Conservation (phyloP, 805 yeast species). For the Priceomyces castillae region DNA sequence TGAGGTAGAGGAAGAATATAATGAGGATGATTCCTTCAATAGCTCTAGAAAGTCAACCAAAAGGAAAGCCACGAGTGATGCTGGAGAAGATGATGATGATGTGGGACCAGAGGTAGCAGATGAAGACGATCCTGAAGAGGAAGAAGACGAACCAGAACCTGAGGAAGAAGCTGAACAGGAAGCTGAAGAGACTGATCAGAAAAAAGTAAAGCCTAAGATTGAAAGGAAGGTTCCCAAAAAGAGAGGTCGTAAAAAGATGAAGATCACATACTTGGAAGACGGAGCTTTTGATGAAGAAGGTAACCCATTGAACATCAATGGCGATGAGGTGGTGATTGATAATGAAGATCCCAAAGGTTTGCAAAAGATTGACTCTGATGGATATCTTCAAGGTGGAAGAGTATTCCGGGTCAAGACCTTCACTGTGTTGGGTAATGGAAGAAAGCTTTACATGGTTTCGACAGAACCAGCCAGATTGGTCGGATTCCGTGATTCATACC, state of each 20-base stretch:
- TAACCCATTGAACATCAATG: slow-evolving; percentile 55
- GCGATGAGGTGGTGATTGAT: slow-evolving; percentile 77
- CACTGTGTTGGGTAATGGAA: slow-evolving; percentile 63
- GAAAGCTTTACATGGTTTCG: slow-evolving; percentile 78
- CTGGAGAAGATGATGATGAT: slow-evolving; percentile 20
- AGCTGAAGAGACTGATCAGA: slow-evolving; percentile 22
- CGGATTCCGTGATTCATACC: slow-evolving; percentile 89
- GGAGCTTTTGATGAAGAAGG: slow-evolving; percentile 64
- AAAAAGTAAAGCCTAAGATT: slow-evolving; percentile 12
- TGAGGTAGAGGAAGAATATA: slow-evolving; percentile 28
- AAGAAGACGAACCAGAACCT: slow-evolving; percentile 14
- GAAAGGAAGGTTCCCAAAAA: slow-evolving; percentile 32
- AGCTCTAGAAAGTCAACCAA: slow-evolving; percentile 14
- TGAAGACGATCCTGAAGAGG: slow-evolving; percentile 14
- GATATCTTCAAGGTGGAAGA: slow-evolving; percentile 69
- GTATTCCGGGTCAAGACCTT: slow-evolving; percentile 70
- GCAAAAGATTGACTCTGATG: slow-evolving; percentile 63
- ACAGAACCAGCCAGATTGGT: slow-evolving; percentile 96
- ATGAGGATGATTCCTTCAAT: slow-evolving; percentile 11
- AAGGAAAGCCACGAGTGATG: slow-evolving; percentile 23
- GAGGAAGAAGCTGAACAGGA: slow-evolving; percentile 20
- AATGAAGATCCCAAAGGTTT: slow-evolving; percentile 75
- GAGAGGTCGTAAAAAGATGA: slow-evolving; percentile 44
- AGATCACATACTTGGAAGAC: slow-evolving; percentile 35
- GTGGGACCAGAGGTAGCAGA: slow-evolving; percentile 24